Evolutionary conservation across 2,329 filamentous ascomycete species (phyloP).

Genomic region (Tricladium varicosporioides): DNA sequence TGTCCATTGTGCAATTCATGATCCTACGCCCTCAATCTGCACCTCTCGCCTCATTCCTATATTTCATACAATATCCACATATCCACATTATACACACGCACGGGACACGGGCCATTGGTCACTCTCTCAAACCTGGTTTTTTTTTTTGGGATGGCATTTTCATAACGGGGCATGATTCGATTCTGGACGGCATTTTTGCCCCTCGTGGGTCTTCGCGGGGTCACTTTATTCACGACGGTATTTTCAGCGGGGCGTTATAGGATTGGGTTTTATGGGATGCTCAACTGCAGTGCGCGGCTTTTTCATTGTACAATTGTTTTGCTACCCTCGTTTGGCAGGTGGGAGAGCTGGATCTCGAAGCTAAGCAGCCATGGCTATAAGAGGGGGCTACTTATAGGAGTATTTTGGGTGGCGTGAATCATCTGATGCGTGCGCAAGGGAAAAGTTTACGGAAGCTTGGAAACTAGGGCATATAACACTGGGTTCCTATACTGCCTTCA

Average conservation of each 20-base stretch:
- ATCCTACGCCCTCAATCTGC: slow-evolving; percentile 2
- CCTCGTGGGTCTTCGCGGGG: slow-evolving; percentile 3
- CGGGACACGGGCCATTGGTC: neutral
- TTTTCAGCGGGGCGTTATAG: slow-evolving; percentile 22
- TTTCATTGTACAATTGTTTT: slow-evolving; percentile 15
- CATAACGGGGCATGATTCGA: neutral
- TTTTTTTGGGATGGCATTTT: neutral
- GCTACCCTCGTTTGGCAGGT: slow-evolving; percentile 1
- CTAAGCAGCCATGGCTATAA: slow-evolving; percentile 7
- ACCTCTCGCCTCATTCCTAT: neutral
- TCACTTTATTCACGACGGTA: slow-evolving; percentile 6
- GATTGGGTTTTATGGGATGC: slow-evolving; percentile 7
- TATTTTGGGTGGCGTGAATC: slow-evolving; percentile 6
- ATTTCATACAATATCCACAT: neutral
- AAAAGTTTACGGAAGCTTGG: slow-evolving; percentile 9
- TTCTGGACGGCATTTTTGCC: neutral
- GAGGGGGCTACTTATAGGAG: slow-evolving; percentile 8
- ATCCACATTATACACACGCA: neutral
- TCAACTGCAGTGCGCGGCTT: slow-evolving; percentile 1
- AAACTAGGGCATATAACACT: neutral
- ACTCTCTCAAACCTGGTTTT: neutral
- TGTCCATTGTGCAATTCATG: slow-evolving; percentile 49
- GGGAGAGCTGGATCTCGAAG: slow-evolving; percentile 19
- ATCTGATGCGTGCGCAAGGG: neutral
- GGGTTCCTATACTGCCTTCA: neutral